Conservation (phyloP, 495 filamentous ascomycete genomes). For the Neurospora cerealis region DNA sequence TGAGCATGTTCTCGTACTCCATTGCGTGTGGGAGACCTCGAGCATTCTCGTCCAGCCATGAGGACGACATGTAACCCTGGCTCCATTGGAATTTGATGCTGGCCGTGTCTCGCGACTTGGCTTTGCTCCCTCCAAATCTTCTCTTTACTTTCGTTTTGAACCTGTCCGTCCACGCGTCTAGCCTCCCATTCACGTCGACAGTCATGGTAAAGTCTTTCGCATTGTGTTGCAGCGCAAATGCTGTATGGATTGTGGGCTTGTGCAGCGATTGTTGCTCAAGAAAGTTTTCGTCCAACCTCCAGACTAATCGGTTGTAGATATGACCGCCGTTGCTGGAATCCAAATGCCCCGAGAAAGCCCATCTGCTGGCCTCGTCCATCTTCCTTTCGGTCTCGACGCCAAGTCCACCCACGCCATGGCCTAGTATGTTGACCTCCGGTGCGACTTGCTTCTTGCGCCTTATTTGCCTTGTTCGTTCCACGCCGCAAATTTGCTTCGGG, state of each 20-base stretch:
- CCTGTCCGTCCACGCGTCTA: background rate
- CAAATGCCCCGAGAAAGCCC: constrained; percentile 7
- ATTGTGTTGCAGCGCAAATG: constrained; percentile 25
- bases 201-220: constrained; percentile 23
- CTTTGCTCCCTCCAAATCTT: constrained; percentile 2
- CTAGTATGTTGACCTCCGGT: constrained; percentile 4
- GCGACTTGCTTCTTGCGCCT: constrained; percentile 1
- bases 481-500: constrained; percentile 4
- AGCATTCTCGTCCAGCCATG: constrained; percentile 13
- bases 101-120: constrained; percentile 1
- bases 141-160: constrained; percentile 2
- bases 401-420: constrained; percentile 9
- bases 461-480: constrained; percentile 2
- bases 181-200: constrained; percentile 20
- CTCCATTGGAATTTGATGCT: constrained; percentile 13
- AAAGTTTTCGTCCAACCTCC: constrained; percentile 22
- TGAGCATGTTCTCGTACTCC: constrained; percentile 13
- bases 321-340: constrained; percentile 1
- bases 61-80: constrained; percentile 4
- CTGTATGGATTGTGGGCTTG: constrained; percentile 22
- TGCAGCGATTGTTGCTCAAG: constrained; percentile 19
- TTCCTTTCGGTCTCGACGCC: constrained; percentile 8
- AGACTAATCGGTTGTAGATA: constrained; percentile 17
- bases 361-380: constrained; percentile 3
- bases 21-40: constrained; percentile 11